Base-by-base conservation (phyloP, 228 moss, liverwort and hornwort genomes). In the Sphagnum fallax region DNA sequence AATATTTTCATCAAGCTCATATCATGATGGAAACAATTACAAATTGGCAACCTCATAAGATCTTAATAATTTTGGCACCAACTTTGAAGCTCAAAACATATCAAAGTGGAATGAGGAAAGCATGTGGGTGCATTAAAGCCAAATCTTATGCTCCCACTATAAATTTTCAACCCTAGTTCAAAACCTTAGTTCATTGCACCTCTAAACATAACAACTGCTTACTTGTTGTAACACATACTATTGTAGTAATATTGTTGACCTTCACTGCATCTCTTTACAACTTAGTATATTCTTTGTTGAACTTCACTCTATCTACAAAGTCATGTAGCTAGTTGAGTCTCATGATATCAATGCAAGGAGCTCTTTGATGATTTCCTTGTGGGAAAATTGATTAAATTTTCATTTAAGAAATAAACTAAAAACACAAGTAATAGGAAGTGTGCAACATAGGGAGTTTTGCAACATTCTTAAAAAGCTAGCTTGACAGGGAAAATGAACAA, bases 111-210 rank as follows among this genome's bases (percentile, higher is more conserved):
- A 79, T 83, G 14, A 79, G 79, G 10, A 83, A 78, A 51, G 83
- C 83, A 7, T 79, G 83, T 16, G 83, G 76, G 2, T 83, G 79
- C 10, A 79, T 83, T 48, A 76, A 79, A 6, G 78, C 79, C 66
- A 76, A 79, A 53, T 78, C 83, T 1, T 79, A 83, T 8, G 83
- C 83, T 65, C 83, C 83, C 15, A 83, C 79, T 61, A 78, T 83
- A 65, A 4, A 63, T 68, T 53, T 53, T 16, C 16, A 4, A 2
- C 67, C 15, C 0, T 16, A n/a, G 0, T 16, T 16, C 9, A n/a
- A 9, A n/a, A 9, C 11, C 1, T 64, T 16, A 16, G 64, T 32
- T 9, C 47, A 10, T 1, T 16, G 0, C 11, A 10, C 47, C 47
- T 64, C 1, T 9, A 10, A 10, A 10, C 11, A 60, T 60, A 10